Percentiles rank a stretch among this genome's conserved stretches.
Evolutionary conservation across 2,329 filamentous ascomycete species (phyloP).

Genomic region (Fusarium haematococcum): DNA sequence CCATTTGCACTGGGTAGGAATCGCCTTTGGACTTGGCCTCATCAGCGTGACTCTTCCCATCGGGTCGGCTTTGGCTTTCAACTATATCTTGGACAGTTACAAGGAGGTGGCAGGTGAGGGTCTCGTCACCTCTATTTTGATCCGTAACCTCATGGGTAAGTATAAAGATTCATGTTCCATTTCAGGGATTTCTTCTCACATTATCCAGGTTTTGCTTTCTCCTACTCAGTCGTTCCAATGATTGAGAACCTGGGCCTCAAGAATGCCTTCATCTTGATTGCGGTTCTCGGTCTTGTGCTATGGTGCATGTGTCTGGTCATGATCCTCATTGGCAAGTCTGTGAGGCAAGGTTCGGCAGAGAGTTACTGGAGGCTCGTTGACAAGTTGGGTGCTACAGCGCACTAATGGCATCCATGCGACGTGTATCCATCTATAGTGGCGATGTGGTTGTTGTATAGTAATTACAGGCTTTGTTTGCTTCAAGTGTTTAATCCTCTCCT

Average conservation of each 20-base stretch:
- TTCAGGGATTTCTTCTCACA: not conserved
- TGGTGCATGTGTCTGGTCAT: not conserved
- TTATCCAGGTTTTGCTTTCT: not conserved
- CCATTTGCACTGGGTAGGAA: not conserved
- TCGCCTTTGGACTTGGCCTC: not conserved
- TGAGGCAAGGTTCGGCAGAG: not conserved
- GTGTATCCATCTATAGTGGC: not conserved
- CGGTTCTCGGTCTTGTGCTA: not conserved
- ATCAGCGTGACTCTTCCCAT: not conserved
- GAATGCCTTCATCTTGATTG: conserved; percentile 3
- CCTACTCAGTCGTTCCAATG: not conserved
- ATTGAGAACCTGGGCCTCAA: not conserved
- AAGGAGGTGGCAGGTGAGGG: not conserved
- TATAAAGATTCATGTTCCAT: not conserved
- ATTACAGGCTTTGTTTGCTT: not conserved
- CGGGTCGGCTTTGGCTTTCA: not conserved
- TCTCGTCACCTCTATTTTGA: not conserved
- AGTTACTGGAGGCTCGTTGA: not conserved
- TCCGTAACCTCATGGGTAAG: not conserved
- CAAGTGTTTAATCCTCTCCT: no score
- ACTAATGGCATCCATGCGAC: not conserved
- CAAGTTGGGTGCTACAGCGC: not conserved
- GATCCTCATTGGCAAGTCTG: not conserved
- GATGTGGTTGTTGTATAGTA: not conserved
- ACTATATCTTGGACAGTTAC: not conserved